Evolutionary conservation across 495 filamentous ascomycete genomes (phyloP), one percentile per base, ranked within the genome.

Genomic region (Opeltia flavorubescens): DNA sequence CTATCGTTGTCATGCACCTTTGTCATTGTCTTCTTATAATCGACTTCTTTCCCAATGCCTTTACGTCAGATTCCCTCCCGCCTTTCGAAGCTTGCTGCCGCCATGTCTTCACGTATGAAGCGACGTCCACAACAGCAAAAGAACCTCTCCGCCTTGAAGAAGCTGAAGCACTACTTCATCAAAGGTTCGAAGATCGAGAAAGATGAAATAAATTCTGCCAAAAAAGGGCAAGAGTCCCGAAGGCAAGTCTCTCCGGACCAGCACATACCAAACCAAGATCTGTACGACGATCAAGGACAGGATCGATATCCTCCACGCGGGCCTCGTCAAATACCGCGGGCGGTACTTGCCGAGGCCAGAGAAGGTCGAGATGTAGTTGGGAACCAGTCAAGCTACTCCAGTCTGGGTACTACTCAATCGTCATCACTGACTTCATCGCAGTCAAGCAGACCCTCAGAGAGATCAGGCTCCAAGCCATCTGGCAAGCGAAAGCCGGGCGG

Each of bases 291-390:
- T 17, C n/a, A 36, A 17, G 5, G 34, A 36, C 34, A n/a, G 20
- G 15, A 36, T 17, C 34, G n/a, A n/a, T 17, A 6, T 18, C 20
- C 34, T 36, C 34, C 34, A 36, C 34, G 4, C 8, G 34, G 18
- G 38, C 38, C 38, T 41, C 38, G 38, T 23, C 38, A 20, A 21
- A 20, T 21, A 25, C 38, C 38, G 38, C 38, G 9, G 38, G 38
- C 38, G 38, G 38, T 41, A 41, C 38, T 23, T 21, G 38, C 25
- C 38, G 18, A 41, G 38, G 38, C 21, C 21, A 41, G 38, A 41
- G 21, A 21, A 12, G 15, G 21, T 41, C 7, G 5, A 15, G 13
- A 12, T 41, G 38, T 23, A 21, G 17, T 17, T 11, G 38, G 25
- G 12, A 25, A 41, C 3, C 12, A 8, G 17, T 25, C 38, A 17